Conservation (phyloP, 164 flowering plant genomes). For the Macadamia tetraphylla region DNA sequence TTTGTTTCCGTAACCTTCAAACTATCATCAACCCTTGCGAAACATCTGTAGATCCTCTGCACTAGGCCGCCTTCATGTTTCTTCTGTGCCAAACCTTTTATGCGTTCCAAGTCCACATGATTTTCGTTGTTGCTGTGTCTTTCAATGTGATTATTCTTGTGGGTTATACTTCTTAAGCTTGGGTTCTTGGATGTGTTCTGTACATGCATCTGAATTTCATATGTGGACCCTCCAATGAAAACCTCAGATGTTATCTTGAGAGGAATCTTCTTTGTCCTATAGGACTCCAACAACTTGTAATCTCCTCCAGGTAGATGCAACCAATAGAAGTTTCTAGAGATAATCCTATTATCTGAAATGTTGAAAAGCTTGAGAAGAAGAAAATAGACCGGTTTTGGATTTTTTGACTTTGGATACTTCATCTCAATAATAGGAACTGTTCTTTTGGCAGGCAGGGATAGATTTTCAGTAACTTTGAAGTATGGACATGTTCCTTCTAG, state of each 20-base stretch:
- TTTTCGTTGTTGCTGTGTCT: constrained; percentile 19
- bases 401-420: constrained; percentile 70
- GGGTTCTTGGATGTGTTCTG: constrained; percentile 52
- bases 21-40: constrained; percentile 28
- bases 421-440: constrained; percentile 55
- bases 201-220: constrained; percentile 60
- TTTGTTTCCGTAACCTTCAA: constrained; percentile 36
- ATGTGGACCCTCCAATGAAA: constrained; percentile 53
- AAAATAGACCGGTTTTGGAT: constrained; percentile 76
- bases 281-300: constrained; percentile 78
- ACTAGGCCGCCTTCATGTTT: constrained; percentile 30
- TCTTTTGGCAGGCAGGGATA: constrained; percentile 58
- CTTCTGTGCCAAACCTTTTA: constrained; percentile 2
- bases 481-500: constrained; percentile 77
- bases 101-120: constrained; percentile 23
- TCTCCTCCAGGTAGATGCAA: constrained; percentile 74
- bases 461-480: constrained; percentile 52
- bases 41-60: constrained; percentile 34
- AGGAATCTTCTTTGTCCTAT: constrained; percentile 59
- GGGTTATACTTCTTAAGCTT: constrained; percentile 20
- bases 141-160: constrained; percentile 23
- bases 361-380: constrained; percentile 88
- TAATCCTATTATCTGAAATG: constrained; percentile 46
- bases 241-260: constrained; percentile 57
- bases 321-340: constrained; percentile 96